Evolutionary conservation across 2,329 filamentous ascomycete species (phyloP).

Genomic region (Aspergillus fumigatiaffinis): DNA sequence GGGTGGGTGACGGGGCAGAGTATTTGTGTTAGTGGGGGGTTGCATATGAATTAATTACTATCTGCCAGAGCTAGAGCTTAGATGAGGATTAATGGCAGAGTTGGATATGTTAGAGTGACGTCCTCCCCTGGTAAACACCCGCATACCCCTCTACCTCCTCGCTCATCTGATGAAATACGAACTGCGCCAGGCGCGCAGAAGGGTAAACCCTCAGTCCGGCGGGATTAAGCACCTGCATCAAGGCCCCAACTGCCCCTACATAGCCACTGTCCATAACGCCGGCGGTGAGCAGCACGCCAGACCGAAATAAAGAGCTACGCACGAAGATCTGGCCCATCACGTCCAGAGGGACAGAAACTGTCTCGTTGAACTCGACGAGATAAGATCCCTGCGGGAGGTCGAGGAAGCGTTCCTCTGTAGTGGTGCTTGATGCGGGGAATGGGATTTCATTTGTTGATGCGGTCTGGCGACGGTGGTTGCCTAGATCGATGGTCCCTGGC

Average conservation of each 20-base stretch:
- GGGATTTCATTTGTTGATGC: not conserved
- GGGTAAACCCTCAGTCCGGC: slow-evolving; percentile 30
- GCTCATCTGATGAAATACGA: slow-evolving; percentile 38
- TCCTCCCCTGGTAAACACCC: slow-evolving; percentile 33
- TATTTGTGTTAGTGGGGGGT: slow-evolving; percentile 2
- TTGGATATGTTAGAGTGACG: not conserved
- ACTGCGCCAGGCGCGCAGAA: slow-evolving; percentile 38
- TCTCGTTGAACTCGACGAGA: slow-evolving; percentile 36
- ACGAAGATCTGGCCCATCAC: slow-evolving; percentile 39
- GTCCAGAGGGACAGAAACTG: slow-evolving; percentile 35
- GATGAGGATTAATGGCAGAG: no score
- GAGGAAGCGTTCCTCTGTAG: slow-evolving; percentile 7
- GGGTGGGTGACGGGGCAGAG: slow-evolving; percentile 8
- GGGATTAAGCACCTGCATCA: slow-evolving; percentile 37
- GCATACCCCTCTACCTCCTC: slow-evolving; percentile 36
- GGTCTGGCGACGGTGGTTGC: not conserved
- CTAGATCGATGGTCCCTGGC: not conserved
- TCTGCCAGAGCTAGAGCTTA: no score
- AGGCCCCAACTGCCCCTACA: slow-evolving; percentile 37
- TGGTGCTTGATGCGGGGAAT: slow-evolving; percentile 9
- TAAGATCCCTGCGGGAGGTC: slow-evolving; percentile 31
- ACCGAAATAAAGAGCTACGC: slow-evolving; percentile 40
- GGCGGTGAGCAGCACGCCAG: slow-evolving; percentile 34
- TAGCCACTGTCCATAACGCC: slow-evolving; percentile 45
- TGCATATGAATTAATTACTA: not conserved